Percentiles rank a stretch among this genome's conserved stretches.
phyloP scores from a whole-genome alignment of 148 eudicot species.

The Nyssa sinensis region DNA sequence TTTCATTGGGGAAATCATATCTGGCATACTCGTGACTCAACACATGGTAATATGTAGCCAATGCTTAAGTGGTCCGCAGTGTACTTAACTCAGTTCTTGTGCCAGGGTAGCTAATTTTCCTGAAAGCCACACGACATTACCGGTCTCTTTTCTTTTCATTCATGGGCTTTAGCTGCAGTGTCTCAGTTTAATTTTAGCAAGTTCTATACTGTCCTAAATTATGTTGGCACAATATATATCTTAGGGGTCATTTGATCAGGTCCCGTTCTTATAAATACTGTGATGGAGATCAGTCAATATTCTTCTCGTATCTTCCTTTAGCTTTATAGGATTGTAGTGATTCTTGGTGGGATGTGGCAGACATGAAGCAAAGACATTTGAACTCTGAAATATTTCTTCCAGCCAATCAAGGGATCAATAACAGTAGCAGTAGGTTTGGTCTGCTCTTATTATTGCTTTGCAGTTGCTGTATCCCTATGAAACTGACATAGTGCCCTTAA shows the following conservation, averaged over 20 bases:
- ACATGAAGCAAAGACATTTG: neutral
- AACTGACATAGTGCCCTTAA: no score
- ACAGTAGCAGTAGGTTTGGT: neutral
- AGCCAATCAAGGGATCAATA: neutral
- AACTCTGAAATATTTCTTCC: neutral
- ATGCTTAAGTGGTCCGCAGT: neutral
- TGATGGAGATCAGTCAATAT: slow-evolving; percentile 6
- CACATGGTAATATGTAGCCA: slow-evolving; percentile 1
- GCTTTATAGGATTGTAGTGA: neutral
- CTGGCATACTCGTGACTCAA: neutral
- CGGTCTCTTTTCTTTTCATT: neutral
- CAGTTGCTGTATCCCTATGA: no score
- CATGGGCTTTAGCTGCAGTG: slow-evolving; percentile 9
- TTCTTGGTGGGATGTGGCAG: neutral
- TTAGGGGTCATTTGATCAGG: neutral
- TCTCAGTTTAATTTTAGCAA: neutral
- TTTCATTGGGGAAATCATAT: neutral
- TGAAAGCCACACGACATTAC: neutral
- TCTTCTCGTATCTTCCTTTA: neutral
- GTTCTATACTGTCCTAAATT: slow-evolving; percentile 9
- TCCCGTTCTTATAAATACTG: neutral
- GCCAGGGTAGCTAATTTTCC: neutral
- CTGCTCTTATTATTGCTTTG: neutral
- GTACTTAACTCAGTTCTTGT: neutral
- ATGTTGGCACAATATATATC: neutral